Evolutionary conservation across 192 early-diverging fungal species (phyloP), one percentile per base, ranked within the genome.

Genomic region (Entrophospora sp.): DNA sequence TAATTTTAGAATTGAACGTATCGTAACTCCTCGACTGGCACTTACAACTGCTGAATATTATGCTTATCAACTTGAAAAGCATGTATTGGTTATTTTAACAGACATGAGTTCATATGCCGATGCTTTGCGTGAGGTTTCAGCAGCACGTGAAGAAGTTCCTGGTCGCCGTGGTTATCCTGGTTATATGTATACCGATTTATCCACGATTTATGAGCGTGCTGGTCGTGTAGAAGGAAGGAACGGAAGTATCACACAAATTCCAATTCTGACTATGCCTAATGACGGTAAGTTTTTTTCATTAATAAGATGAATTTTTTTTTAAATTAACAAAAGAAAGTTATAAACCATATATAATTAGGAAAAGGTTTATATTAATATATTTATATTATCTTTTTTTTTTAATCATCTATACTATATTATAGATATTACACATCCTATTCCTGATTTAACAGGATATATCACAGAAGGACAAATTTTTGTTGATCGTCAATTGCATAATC

Each of bases 151-250:
- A 82, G 96, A 99, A 82, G 96, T 99, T 2, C 96, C 96, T 6
- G 96, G 96, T 74, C 92, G 96, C 74, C 92, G 95, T 75, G 96
- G 96, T 69, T 99, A 99, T 80, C 96, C 96, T 16, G 96, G 96
- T 80, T 99, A 99, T 74, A 99, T 99, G 96, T 99, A 99, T 82
- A 99, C 96, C 8, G 96, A 99, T 87, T 85, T 99, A 81, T 94
- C 96, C 24, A 99, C 95, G 61, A 99, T 99, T 70, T 99, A 99
- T 71, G 96, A 99, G 79, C 89, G 96, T 73, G 96, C 95, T 14
- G 96, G 96, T 45, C 92, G 96, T 68, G 96, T 99, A 14, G 89
- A 89, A 55, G 96, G 96, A 58, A 82, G 96, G 59, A 96, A 95
- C 77, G 96, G 96, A 53, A 93, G 91, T 36, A 99, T 99, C 64